A percentile compares a stretch with the other conserved stretches of the same genome.
phyloP scores from a whole-genome alignment of 257 asterid genomes.

The Primulina huaijiensis region DNA sequence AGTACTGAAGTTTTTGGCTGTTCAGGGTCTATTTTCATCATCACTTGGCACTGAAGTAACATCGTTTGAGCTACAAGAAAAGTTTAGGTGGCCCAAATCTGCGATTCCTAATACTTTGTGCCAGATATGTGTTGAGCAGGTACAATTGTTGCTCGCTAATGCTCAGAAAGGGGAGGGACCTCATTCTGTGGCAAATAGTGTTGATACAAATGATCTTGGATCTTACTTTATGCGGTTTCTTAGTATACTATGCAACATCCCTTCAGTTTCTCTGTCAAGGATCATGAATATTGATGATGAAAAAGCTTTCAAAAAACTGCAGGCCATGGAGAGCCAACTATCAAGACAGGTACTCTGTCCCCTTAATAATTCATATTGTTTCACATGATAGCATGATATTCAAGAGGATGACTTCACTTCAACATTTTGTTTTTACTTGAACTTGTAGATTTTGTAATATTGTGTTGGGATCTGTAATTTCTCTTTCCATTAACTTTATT shows the following conservation, averaged over 20 bases:
- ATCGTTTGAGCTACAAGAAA: conserved; percentile 88
- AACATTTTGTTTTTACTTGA: not conserved
- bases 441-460: not conserved
- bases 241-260: conserved; percentile 68
- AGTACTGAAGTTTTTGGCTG: conserved; percentile 82
- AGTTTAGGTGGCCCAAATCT: conserved; percentile 85
- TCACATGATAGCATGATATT: not conserved
- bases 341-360: conserved; percentile 64
- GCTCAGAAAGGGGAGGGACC: conserved; percentile 76
- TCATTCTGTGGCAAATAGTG: conserved; percentile 49
- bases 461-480: not conserved
- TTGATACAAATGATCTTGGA: conserved; percentile 81
- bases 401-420: not conserved
- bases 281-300: conserved; percentile 70
- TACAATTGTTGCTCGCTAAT: conserved; percentile 72
- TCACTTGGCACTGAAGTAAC: conserved; percentile 96
- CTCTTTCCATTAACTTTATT: conserved; percentile 5
- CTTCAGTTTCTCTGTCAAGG: conserved; percentile 89
- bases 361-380: conserved; percentile 18
- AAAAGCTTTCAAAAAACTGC: conserved; percentile 64
- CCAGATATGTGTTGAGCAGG: conserved; percentile 89
- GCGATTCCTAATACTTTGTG: conserved; percentile 66
- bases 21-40: conserved; percentile 89
- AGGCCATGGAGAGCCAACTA: conserved; percentile 67
- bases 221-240: conserved; percentile 78